phyloP scores from a whole-genome alignment of 1,284 basidiomycete species.

The Boletellus dicymbophilus region DNA sequence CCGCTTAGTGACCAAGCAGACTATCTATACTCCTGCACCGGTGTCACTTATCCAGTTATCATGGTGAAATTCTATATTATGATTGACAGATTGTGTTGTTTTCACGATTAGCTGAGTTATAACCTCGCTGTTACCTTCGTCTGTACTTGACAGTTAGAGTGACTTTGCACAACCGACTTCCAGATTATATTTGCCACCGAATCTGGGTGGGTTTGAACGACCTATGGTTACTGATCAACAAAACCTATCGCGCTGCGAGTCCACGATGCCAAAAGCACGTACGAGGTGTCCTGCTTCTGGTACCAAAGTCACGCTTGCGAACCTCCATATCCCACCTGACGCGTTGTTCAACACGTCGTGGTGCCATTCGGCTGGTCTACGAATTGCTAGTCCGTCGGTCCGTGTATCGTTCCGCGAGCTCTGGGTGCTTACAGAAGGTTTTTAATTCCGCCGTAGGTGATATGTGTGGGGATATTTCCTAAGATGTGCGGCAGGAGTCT shows the following conservation, averaged over 20 bases:
- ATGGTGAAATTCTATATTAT: too few species aligned
- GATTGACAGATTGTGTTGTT: too few species aligned
- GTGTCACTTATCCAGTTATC: too few species aligned
- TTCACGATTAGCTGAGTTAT: not conserved
- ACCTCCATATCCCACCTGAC: not conserved
- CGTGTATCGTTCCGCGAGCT: not conserved
- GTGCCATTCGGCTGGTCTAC: not conserved
- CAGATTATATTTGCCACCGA: not conserved
- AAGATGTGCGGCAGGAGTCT: not conserved
- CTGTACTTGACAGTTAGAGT: not conserved
- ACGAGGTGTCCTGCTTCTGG: slow-evolving; percentile 7
- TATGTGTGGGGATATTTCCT: slow-evolving; percentile 1
- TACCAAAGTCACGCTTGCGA: not conserved
- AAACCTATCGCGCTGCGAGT: not conserved
- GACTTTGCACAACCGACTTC: not conserved
- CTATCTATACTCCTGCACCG: too few species aligned
- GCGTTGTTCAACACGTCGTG: not conserved
- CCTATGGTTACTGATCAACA: not conserved
- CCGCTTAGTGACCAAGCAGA: too few species aligned
- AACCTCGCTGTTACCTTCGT: not conserved
- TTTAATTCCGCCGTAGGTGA: not conserved
- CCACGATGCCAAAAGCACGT: not conserved
- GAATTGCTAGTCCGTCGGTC: not conserved
- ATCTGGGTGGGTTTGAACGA: not conserved
- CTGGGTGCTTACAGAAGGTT: not conserved